Evolutionary conservation across 108 stramenopile genomes (phyloP).

Genomic region (Skeletonema potamos): DNA sequence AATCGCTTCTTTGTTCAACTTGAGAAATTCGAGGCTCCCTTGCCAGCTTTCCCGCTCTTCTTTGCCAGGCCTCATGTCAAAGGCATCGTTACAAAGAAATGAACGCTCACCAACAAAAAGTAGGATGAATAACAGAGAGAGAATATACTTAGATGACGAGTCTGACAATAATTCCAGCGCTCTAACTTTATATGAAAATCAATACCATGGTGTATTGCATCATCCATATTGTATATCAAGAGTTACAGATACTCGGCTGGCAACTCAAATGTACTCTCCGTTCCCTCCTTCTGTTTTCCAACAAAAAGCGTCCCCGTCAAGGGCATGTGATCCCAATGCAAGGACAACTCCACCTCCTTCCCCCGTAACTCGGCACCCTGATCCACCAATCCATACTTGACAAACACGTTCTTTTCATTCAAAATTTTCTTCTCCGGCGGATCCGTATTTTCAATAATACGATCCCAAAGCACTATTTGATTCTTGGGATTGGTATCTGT

Average conservation of each 20-base stretch:
- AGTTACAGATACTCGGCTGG: slow-evolving; percentile 69
- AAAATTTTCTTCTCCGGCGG: slow-evolving; percentile 64
- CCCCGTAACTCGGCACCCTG: slow-evolving; percentile 92
- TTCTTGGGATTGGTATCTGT: slow-evolving; percentile 80
- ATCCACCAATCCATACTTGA: slow-evolving; percentile 96
- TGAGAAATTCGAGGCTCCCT: slow-evolving; percentile 23
- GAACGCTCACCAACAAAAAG: neutral
- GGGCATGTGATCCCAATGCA: slow-evolving; percentile 99
- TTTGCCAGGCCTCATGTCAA: slow-evolving; percentile 39
- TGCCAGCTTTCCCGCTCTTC: slow-evolving; percentile 13
- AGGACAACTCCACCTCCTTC: slow-evolving; percentile 79
- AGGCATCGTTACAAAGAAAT: slow-evolving; percentile 36
- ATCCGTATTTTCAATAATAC: slow-evolving; percentile 86
- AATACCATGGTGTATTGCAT: neutral
- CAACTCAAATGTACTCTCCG: slow-evolving; percentile 60
- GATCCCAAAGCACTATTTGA: slow-evolving; percentile 96
- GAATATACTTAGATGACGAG: neutral
- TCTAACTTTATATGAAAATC: neutral
- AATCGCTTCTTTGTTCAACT: slow-evolving; percentile 11
- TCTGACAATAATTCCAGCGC: neutral
- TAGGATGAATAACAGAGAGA: neutral
- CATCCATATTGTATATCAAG: neutral
- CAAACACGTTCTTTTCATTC: slow-evolving; percentile 81
- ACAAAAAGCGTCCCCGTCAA: slow-evolving; percentile 86
- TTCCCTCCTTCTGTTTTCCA: slow-evolving; percentile 64